Evolutionary conservation across 371 early-diverging fungal species (phyloP).

Genomic region (Rhizopus delemar): DNA sequence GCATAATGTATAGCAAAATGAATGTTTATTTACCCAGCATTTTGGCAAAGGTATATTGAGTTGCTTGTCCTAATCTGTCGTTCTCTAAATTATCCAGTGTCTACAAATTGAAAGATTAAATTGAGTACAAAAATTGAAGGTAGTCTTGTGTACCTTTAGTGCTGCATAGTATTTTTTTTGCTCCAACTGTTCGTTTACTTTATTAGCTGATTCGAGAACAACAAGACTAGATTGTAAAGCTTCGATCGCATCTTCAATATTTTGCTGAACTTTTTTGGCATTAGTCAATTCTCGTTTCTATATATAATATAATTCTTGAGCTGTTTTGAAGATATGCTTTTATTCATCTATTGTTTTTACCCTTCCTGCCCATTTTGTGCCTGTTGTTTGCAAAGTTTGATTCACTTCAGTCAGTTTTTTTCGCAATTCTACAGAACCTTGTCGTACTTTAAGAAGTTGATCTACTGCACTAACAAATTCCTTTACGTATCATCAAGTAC

Average conservation of each 20-base stretch:
- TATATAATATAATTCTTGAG: slow-evolving; percentile 2
- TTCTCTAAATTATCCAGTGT: slow-evolving; percentile 78
- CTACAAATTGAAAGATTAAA: slow-evolving; percentile 33
- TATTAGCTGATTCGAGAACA: slow-evolving; percentile 87
- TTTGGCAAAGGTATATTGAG: slow-evolving; percentile 76
- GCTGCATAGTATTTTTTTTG: slow-evolving; percentile 88
- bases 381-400: slow-evolving; percentile 80
- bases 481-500: slow-evolving; percentile 33
- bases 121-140: not conserved
- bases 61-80: slow-evolving; percentile 67
- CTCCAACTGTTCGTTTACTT: slow-evolving; percentile 80
- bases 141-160: slow-evolving; percentile 59
- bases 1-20: not conserved
- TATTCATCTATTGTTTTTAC: slow-evolving; percentile 36
- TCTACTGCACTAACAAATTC: slow-evolving; percentile 97
- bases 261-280: slow-evolving; percentile 79
- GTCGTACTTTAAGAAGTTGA: slow-evolving; percentile 90
- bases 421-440: slow-evolving; percentile 82
- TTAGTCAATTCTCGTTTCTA: slow-evolving; percentile 91
- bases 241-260: slow-evolving; percentile 86
- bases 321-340: not conserved
- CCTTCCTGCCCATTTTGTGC: slow-evolving; percentile 75
- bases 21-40: slow-evolving; percentile 61
- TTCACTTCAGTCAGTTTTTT: slow-evolving; percentile 85
- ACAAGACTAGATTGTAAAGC: slow-evolving; percentile 81